Conservation (phyloP, 768 basidiomycete species). For the Phanerochaete sordida region DNA sequence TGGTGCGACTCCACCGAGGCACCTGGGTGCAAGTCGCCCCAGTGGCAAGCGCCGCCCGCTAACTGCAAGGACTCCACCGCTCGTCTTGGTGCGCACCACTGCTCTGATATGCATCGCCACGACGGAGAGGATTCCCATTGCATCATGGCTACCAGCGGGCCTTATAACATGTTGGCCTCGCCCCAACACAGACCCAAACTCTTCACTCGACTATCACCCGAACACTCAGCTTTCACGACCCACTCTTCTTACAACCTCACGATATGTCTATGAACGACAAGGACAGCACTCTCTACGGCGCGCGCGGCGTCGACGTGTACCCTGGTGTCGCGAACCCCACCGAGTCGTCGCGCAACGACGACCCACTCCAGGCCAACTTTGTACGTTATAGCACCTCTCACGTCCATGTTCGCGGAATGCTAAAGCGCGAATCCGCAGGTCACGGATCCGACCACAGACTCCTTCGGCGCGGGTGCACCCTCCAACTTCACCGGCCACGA, state of each 20-base stretch:
- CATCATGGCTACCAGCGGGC: not conserved
- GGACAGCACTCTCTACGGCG: conserved; percentile 20
- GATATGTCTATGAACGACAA: conserved; percentile 36
- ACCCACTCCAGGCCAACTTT: conserved; percentile 39
- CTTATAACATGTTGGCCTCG: not conserved
- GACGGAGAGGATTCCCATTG: not conserved
- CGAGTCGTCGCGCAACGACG: conserved; percentile 28
- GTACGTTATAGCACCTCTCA: conserved; percentile 28
- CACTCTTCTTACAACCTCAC: not conserved
- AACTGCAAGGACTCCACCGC: not conserved
- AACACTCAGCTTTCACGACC: conserved; percentile 7
- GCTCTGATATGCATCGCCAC: not conserved
- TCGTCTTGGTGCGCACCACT: not conserved
- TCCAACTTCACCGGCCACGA: conserved; percentile 36
- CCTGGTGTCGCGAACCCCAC: conserved; percentile 47
- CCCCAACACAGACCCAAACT: not conserved
- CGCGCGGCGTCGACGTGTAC: conserved; percentile 35
- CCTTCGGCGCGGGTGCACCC: conserved; percentile 39
- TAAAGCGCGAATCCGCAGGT: conserved; percentile 26
- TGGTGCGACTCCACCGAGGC: not conserved
- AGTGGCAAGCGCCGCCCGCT: not conserved
- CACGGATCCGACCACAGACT: conserved; percentile 36
- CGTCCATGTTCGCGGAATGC: not conserved
- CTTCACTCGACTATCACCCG: not conserved
- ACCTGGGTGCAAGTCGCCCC: not conserved